Evolutionary conservation across 225 moss, liverwort and hornwort genomes (phyloP), one percentile per base, ranked within the genome.

Genomic region (Anthoceros angustus): DNA sequence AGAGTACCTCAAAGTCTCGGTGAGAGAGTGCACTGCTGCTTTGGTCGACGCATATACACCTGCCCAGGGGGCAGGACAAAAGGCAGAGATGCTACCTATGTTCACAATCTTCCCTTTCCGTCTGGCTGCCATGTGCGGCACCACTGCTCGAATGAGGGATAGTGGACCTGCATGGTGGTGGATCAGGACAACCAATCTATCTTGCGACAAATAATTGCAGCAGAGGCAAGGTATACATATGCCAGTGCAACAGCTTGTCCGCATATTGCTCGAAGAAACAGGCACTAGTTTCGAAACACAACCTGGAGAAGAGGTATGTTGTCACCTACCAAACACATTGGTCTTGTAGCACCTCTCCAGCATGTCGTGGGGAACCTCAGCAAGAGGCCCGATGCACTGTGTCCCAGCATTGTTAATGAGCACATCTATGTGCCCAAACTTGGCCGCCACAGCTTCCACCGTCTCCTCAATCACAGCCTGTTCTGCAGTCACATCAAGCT

Each of bases 401-500:
- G 84, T 15, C 43, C 77, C 88, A 12, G 92, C 92, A 70, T 92
- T 92, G 76, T 88, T 92, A 39, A 92, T 75, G 16, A 88, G 80
- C 24, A 88, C 74, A 70, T 92, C 88, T 62, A 92, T 86, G 40
- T 80, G 81, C 15, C 86, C 84, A 46, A 75, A 70, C 70, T 64
- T 82, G 42, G 74, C 62, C 40, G 83, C 73, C 43, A 88, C 76
- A 20, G 68, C 70, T 16, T 80, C 78, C 66, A 88, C 86, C 2
- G 71, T 64, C 16, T 67, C 72, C 71, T 67, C n/a, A 23, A 55
- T 65, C 42, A 79, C 74, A 71, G 80, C 78, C 42, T 77, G 66
- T 63, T 62, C 61, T 43, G 72, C 72, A 2, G 82, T 83, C 42
- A 92, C 65, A 50, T 92, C 92, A 7, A 92, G 81, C 64, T 70